Evolutionary conservation across 1,139 yeast species (phyloP).

Genomic region (Suhomyces bolitotheri): DNA sequence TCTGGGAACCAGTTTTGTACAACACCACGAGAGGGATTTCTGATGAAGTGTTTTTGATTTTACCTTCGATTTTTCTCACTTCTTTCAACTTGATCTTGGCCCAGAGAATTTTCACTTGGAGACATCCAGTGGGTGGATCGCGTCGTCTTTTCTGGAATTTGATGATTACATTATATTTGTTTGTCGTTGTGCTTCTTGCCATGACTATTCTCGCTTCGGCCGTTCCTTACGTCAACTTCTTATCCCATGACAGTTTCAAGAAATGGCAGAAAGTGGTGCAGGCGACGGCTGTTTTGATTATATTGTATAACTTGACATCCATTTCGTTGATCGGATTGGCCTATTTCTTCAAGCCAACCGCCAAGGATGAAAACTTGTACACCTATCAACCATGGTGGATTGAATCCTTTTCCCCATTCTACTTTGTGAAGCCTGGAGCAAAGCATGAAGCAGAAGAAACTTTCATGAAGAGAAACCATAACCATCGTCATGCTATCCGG

Average conservation of each 20-base stretch:
- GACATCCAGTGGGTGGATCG: constrained; percentile 51
- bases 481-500: constrained; percentile 45
- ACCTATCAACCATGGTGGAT: constrained; percentile 54
- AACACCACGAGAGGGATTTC: constrained; percentile 31
- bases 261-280: constrained; percentile 33
- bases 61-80: constrained; percentile 36
- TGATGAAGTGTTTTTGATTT: constrained; percentile 35
- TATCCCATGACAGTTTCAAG: constrained; percentile 23
- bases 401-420: constrained; percentile 44
- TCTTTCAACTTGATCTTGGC: constrained; percentile 43
- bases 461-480: constrained; percentile 45
- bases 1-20: constrained; percentile 32
- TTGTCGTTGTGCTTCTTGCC: constrained; percentile 33
- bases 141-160: constrained; percentile 36
- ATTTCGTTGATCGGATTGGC: constrained; percentile 38
- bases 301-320: constrained; percentile 39
- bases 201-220: constrained; percentile 38
- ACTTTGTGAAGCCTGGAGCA: constrained; percentile 41
- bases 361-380: constrained; percentile 43
- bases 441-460: constrained; percentile 42
- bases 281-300: constrained; percentile 33
- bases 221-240: constrained; percentile 35
- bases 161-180: constrained; percentile 34
- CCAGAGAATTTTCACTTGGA: constrained; percentile 47
- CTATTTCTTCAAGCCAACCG: constrained; percentile 43